Evolutionary conservation across 2,329 filamentous ascomycete species (phyloP).

Genomic region (Myrmaecium sp.): DNA sequence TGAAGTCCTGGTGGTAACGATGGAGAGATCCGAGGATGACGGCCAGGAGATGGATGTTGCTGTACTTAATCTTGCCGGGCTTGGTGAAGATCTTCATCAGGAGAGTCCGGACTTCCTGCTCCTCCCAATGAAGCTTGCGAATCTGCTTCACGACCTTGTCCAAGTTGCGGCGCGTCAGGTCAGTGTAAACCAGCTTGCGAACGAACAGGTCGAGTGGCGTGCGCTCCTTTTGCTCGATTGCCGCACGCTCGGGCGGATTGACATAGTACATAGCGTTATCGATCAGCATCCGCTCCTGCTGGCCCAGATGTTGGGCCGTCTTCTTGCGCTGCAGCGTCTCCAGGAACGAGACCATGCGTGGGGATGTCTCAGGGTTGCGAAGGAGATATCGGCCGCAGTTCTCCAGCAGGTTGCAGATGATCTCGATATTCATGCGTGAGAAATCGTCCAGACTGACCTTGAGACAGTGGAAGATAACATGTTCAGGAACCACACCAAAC

Average conservation of each 20-base stretch:
- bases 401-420: constrained; percentile 87
- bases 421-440: constrained; percentile 97
- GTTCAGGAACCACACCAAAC: constrained; percentile 93
- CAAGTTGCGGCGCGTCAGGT: constrained; percentile 86
- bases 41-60: constrained; percentile 84
- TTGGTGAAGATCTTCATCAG: constrained; percentile 89
- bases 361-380: constrained; percentile 80
- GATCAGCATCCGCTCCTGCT: constrained; percentile 93
- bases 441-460: constrained; percentile 97
- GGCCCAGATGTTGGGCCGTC: constrained; percentile 81
- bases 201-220: constrained; percentile 88
- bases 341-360: constrained; percentile 82
- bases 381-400: constrained; percentile 92
- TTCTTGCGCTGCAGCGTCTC: constrained; percentile 95
- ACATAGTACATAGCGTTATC: constrained; percentile 98
- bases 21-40: constrained; percentile 79
- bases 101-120: constrained; percentile 63
- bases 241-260: constrained; percentile 80
- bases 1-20: constrained; percentile 81
- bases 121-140: constrained; percentile 93
- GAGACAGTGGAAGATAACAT: constrained; percentile 96
- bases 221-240: constrained; percentile 91
- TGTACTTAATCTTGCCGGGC: constrained; percentile 93
- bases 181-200: constrained; percentile 79
- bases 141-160: constrained; percentile 90